Evolutionary conservation across 2,329 filamentous ascomycete species (phyloP), one percentile per base, ranked within the genome.

Genomic region (Metarhizium humberi): DNA sequence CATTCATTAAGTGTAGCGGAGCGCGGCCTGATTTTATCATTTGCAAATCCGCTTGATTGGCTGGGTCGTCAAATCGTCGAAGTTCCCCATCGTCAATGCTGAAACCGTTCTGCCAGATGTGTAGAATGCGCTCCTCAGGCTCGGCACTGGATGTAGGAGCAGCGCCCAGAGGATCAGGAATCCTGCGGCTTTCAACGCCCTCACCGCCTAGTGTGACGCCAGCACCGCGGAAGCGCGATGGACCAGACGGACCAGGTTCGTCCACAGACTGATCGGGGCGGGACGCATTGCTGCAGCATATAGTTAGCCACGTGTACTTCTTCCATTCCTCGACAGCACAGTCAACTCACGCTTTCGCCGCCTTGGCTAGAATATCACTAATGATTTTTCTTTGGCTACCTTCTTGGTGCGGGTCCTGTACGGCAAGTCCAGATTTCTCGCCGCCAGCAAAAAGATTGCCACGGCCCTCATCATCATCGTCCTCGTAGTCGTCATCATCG

Each of bases 21-120:
- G 88, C 89, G 18, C 87, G 83, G 8, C 89, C 89, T 20, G 81
- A 78, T 57, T 88, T 83, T 63, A 94, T 94, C 78, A 91, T 86
- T 56, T 83, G 77, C 48, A 94, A 75, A 53, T 87, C 87, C 51
- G 78, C 77, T 34, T 84, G 81, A 67, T 92, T 91, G 34, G 78
- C 79, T 0, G 88, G 88, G 67, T 94, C 88, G 63, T 92, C 87
- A 65, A 89, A 92, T 55, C 88, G 83, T 67, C 81, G 85, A 42
- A 94, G 80, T 50, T 85, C 81, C 32, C 90, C 90, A 64, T 94
- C 88, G 57, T 92, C 89, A 58, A 95, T 84, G 60, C 88, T 92
- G 73, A 94, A 92, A 14, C 90, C 90, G 66, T 95, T 86, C 46
- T 80, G 79, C 90, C 90, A 95, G 48, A 94, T 78, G 64, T 92